Base-by-base conservation (phyloP, 257 asterid genomes). In the Cynanchum wilfordii region DNA sequence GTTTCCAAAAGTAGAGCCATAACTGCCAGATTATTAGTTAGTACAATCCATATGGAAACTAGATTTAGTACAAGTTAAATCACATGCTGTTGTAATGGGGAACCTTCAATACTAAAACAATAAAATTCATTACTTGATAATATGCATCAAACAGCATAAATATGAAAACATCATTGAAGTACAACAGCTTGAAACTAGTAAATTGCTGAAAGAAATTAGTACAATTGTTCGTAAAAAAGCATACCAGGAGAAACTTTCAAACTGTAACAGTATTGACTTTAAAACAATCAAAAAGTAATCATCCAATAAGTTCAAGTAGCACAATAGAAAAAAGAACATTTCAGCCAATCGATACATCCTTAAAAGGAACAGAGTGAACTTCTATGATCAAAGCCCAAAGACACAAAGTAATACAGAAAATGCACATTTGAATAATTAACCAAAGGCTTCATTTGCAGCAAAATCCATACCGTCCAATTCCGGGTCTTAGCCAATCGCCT, bases 401-500 rank as follows among this genome's bases (percentile, higher is more conserved):
- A 29, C 74, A 45, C 4, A 8, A 74, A 19, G 33, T 25, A 58
- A 38, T 24, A 49, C 25, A 7, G 54, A 59, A n/a, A 68, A 19
- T 51, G n/a, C 24, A 54, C 25, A 67, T 27, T 64, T 57, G 17
- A 49, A 70, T 15, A 42, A 54, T 59, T 75, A 69, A 13, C 1
- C 27, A 50, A 70, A 51, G 54, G 60, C 69, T 70, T 38, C 47
- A 70, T 24, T 30, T 24, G 47, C 29, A 74, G 47, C 71, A 70
- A 66, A 69, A 72, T 81, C 60, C 83, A 79, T 91, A 91, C 99
- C 92, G 96, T 94, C 99, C 99, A 94, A 71, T 91, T 91, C 81
- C 80, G 97, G 3, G 99, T 94, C 90, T 94, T 94, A 1, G 90
- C 89, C 89, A 94, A 82, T 80, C 99, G 81, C 83, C 96, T 84